Evolutionary conservation across 306 rosid species (phyloP).

Genomic region (Corylus avellana): DNA sequence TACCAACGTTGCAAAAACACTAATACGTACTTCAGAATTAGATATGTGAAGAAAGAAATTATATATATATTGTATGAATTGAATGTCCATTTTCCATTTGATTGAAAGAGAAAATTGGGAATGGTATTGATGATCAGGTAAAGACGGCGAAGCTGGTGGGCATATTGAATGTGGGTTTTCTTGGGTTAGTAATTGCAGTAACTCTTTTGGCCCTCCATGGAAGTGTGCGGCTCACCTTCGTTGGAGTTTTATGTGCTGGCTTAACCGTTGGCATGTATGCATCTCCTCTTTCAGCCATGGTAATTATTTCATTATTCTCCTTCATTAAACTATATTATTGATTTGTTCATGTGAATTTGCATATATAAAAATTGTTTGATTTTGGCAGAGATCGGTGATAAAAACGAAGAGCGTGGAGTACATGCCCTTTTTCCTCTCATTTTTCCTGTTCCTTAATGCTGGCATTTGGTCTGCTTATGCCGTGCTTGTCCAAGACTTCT

Average conservation of each 20-base stretch:
- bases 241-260: conserved; percentile 41
- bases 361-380: neutral
- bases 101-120: neutral
- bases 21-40: too few species aligned
- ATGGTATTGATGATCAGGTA: neutral
- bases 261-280: conserved; percentile 52
- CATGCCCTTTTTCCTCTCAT: conserved; percentile 50
- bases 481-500: conserved; percentile 43
- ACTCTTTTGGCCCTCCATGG: conserved; percentile 43
- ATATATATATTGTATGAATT: too few species aligned
- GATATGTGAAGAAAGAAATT: too few species aligned
- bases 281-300: conserved; percentile 49
- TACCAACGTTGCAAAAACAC: too few species aligned
- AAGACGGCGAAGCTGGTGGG: conserved; percentile 30
- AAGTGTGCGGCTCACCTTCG: conserved; percentile 34
- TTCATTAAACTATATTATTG: too few species aligned
- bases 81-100: too few species aligned
- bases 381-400: conserved; percentile 38
- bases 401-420: conserved; percentile 43
- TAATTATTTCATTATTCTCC: neutral
- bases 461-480: conserved; percentile 49
- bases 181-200: conserved; percentile 41
- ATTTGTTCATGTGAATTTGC: too few species aligned
- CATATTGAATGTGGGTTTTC: conserved; percentile 39
- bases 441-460: conserved; percentile 46